phyloP scores from a whole-genome alignment of 2,329 filamentous ascomycete species.

The Trichoderma arundinaceum region DNA sequence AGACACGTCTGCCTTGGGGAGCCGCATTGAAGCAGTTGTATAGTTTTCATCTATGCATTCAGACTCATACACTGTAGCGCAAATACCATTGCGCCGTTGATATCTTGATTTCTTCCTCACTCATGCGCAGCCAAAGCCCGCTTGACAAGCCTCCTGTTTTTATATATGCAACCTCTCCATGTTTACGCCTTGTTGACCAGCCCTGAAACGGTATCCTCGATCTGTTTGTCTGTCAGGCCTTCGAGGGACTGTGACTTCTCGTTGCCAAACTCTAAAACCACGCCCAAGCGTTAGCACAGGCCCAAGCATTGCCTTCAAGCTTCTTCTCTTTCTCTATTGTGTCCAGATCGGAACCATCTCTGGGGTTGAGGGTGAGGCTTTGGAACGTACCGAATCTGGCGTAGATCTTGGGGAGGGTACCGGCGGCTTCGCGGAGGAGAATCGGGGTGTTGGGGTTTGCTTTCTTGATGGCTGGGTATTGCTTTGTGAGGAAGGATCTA shows the following conservation, averaged over 20 bases:
- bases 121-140: background rate
- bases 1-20: conserved; percentile 16
- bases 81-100: conserved; percentile 10
- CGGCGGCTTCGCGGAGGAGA: conserved; percentile 88
- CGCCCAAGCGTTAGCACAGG: background rate
- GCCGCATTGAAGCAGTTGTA: background rate
- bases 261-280: conserved; percentile 56
- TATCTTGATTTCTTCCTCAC: background rate
- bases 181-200: conserved; percentile 53
- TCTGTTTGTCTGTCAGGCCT: conserved; percentile 65
- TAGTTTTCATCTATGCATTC: conserved; percentile 23
- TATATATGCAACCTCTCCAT: background rate
- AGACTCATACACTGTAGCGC: conserved; percentile 15
- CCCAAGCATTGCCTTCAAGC: background rate
- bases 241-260: conserved; percentile 65
- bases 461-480: conserved; percentile 99
- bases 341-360: background rate
- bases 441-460: conserved; percentile 95
- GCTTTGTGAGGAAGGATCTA: conserved; percentile 86
- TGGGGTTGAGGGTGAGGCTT: background rate
- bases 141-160: background rate
- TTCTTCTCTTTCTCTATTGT: background rate
- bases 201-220: conserved; percentile 62
- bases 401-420: conserved; percentile 83
- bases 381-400: conserved; percentile 79